Evolutionary conservation across 2,329 filamentous ascomycete genomes (phyloP), one percentile per base, ranked within the genome.

Genomic region (Helotiales sp.): DNA sequence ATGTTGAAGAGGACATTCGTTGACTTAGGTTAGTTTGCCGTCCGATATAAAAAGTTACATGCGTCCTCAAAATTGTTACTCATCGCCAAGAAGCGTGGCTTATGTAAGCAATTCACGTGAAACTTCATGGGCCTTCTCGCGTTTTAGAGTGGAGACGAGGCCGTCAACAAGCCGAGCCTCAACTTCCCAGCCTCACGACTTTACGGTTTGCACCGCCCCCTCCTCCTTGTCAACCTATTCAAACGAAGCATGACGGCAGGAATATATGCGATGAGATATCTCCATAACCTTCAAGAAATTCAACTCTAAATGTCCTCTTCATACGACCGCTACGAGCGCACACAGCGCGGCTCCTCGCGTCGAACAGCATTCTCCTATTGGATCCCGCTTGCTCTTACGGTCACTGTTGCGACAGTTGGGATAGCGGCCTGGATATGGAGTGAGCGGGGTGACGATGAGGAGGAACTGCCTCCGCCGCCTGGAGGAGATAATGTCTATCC

Each of bases 341-440:
- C 57, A 17, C 50, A 60, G 57, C 68, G 68, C 56, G 63, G 63
- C 58, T 48, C 84, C 67, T 80, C 74, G 72, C 72, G 83, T 75
- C 79, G 82, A 73, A 79, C 81, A 71, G 81, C 85, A 65, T 84
- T 90, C 76, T 84, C 87, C 70, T 93, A 96, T 76, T 97, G 93
- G 91, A 84, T 96, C 59, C 93, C 93, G 62, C 81, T 98, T 56
- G 88, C 87, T 64, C 76, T 96, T 63, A 97, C 93, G 50, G 86
- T 96, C 58, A 93, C 91, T 47, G 85, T 96, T 66, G 93, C 93
- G 60, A 91, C 93, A 22, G 87, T 90, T 55, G 92, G 93, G 31
- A 77, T 96, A 48, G 93, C 88, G 52, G 91, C 91, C 57, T 98
- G 93, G 93, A 85, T 93, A 60, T 96, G 92, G 92, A 96, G 89